phyloP scores from a whole-genome alignment of 177 flowering plant species.

The Telopea speciosissima region DNA sequence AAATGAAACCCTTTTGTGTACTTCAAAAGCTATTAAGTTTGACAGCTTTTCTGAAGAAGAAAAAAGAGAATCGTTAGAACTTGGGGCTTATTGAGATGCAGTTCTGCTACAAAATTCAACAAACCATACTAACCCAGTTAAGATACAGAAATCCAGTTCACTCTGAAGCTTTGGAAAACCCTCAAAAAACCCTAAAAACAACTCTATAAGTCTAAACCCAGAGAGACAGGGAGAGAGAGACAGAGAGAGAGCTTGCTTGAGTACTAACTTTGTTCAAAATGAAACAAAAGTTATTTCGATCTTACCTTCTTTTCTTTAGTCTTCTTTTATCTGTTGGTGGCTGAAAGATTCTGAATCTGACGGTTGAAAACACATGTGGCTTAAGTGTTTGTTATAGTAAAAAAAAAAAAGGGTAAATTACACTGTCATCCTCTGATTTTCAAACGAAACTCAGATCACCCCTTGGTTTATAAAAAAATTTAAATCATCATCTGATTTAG shows the following conservation, averaged over 20 bases:
- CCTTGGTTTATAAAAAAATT: too few relatives aligned
- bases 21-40: neutral
- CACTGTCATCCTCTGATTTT: too few relatives aligned
- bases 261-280: too few relatives aligned
- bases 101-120: neutral
- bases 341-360: neutral
- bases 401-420: too few relatives aligned
- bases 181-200: neutral
- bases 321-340: too few relatives aligned
- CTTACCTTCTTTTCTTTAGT: neutral
- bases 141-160: neutral
- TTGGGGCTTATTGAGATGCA: neutral
- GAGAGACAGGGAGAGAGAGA: neutral
- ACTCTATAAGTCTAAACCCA: too few relatives aligned
- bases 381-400: too few relatives aligned
- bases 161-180: neutral
- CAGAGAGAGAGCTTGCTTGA: too few relatives aligned
- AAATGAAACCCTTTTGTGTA: neutral
- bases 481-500: too few relatives aligned
- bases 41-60: neutral
- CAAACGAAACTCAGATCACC: too few relatives aligned
- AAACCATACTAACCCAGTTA: neutral
- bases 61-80: neutral
- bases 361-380: neutral
- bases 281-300: neutral